These are phyloP conservation scores for Pholiota microspora DNA, from an alignment of 768 basidiomycete genomes.

Conservation along the genomic window DNA sequence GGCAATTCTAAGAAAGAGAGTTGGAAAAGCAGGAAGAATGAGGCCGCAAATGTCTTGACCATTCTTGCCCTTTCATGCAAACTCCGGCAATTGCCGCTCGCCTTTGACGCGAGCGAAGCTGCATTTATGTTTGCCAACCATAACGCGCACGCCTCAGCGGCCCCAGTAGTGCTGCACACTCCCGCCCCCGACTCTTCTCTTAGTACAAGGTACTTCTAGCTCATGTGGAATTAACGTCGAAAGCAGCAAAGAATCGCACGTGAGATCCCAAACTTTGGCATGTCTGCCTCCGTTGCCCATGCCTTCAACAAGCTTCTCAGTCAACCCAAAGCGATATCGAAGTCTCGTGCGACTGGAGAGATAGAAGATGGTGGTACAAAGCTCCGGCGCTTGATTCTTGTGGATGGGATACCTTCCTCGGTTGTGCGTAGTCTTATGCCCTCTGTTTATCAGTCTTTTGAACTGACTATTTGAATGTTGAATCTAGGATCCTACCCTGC, in stretches of 20 bases:
- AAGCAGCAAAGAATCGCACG: not conserved
- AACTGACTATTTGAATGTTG: not conserved
- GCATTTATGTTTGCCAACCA: too few species aligned
- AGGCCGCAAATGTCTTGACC: too few species aligned
- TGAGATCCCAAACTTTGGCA: constrained; percentile 8
- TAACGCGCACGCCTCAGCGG: too few species aligned
- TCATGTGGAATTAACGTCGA: not conserved
- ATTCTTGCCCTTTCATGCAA: too few species aligned
- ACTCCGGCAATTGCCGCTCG: too few species aligned
- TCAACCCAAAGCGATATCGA: constrained; percentile 63
- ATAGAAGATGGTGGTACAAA: constrained; percentile 82
- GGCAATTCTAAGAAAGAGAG: too few species aligned
- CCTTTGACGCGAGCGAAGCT: too few species aligned
- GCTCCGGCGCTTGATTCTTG: constrained; percentile 81
- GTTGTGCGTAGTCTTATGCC: constrained; percentile 46
- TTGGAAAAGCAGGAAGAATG: too few species aligned
- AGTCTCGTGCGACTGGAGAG: constrained; percentile 59
- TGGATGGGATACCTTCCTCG: constrained; percentile 84
- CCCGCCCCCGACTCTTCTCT: not conserved
- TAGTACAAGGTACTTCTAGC: not conserved
- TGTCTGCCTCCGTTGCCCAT: constrained; percentile 50
- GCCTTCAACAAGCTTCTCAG: constrained; percentile 81
- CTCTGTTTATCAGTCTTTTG: not conserved
- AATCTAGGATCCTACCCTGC: constrained; percentile 72
- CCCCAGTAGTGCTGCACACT: too few species aligned